Evolutionary conservation across 768 basidiomycete species (phyloP).

Genomic region (Sarcodon sp.): DNA sequence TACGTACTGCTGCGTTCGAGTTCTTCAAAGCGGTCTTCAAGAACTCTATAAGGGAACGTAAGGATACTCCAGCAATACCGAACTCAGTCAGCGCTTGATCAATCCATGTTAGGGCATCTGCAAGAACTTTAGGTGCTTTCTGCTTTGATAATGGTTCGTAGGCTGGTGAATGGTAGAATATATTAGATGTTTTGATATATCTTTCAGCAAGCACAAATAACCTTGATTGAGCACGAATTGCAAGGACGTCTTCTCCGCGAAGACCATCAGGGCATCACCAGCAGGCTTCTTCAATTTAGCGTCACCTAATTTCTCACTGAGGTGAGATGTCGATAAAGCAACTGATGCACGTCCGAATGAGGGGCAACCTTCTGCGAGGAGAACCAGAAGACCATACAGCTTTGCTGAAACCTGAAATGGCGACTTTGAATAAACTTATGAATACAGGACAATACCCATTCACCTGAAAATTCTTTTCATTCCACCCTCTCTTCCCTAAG

Average conservation of each 20-base stretch:
- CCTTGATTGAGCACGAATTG: slow-evolving; percentile 93
- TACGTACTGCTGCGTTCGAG: slow-evolving; percentile 88
- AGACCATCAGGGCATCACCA: slow-evolving; percentile 70
- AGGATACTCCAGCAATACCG: slow-evolving; percentile 75
- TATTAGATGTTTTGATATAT: slow-evolving; percentile 3
- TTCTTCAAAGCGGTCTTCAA: slow-evolving; percentile 79
- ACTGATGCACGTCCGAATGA: slow-evolving; percentile 78
- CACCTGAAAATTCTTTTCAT: slow-evolving; percentile 98
- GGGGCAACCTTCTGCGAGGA: slow-evolving; percentile 68
- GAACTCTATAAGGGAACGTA: slow-evolving; percentile 82
- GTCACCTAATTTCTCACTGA: slow-evolving; percentile 93
- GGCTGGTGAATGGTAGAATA: slow-evolving; percentile 30
- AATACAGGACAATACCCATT: slow-evolving; percentile 3
- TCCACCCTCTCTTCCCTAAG: slow-evolving; percentile 88
- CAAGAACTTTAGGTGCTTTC: slow-evolving; percentile 94
- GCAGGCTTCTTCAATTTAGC: slow-evolving; percentile 95
- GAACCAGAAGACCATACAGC: slow-evolving; percentile 63
- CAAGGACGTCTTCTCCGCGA: slow-evolving; percentile 86
- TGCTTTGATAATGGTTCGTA: slow-evolving; percentile 92
- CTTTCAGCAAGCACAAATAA: slow-evolving; percentile 19
- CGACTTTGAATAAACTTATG: slow-evolving; percentile 1
- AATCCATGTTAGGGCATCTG: slow-evolving; percentile 84
- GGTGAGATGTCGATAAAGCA: slow-evolving; percentile 68
- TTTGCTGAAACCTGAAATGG: slow-evolving; percentile 71
- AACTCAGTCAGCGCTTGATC: slow-evolving; percentile 81